phyloP scores from a whole-genome alignment of 2,329 filamentous ascomycete genomes.

The Pseudocercospora musae region DNA sequence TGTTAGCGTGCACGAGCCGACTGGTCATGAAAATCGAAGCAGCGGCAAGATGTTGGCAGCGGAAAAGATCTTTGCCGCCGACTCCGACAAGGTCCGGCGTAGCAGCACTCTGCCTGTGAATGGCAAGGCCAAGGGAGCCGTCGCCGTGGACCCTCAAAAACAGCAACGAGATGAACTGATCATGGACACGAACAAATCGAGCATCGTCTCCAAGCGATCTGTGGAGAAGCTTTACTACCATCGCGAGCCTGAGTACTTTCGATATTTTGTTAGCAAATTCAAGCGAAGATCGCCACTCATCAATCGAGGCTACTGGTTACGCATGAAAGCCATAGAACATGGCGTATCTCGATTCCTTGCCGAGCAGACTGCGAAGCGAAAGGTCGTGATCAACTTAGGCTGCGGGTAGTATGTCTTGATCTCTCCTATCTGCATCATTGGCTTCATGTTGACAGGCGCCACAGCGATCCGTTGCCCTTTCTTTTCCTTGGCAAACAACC shows the following conservation, averaged over 20 bases:
- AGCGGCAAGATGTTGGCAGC: constrained; percentile 24
- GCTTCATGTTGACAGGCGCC: constrained; percentile 12
- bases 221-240: constrained; percentile 86
- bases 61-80: constrained; percentile 18
- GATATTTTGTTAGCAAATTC: constrained; percentile 81
- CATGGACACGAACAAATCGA: constrained; percentile 74
- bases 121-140: constrained; percentile 7
- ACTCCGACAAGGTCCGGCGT: constrained; percentile 10
- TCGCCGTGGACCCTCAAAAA: constrained; percentile 22
- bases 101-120: constrained; percentile 22
- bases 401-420: constrained; percentile 72
- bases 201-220: constrained; percentile 86
- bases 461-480: constrained; percentile 82
- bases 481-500: constrained; percentile 70
- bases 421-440: not conserved
- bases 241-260: constrained; percentile 75
- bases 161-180: constrained; percentile 36
- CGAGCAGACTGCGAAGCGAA: constrained; percentile 54
- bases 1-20: not conserved
- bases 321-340: constrained; percentile 77
- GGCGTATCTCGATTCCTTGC: constrained; percentile 71
- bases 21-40: constrained; percentile 17
- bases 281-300: constrained; percentile 82
- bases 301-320: constrained; percentile 84
- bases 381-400: constrained; percentile 78